Evolutionary conservation across 805 yeast species (phyloP), one percentile per base, ranked within the genome.

Genomic region (Metschnikowia corniflorae): DNA sequence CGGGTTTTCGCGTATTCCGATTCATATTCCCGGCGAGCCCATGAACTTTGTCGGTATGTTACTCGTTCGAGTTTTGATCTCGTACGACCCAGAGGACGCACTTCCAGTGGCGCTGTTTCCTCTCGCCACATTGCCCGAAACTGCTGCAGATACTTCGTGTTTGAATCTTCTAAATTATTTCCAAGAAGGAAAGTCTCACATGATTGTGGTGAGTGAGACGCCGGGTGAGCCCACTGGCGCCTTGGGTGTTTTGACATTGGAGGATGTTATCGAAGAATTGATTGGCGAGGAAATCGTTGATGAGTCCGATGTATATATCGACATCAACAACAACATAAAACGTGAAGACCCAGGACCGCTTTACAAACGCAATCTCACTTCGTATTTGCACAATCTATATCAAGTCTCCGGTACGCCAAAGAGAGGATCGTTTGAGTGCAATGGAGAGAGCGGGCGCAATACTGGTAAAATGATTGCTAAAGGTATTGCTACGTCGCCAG

Each of bases 241-340:
- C 1, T 58, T 83, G 21, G 98, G 98, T 46, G 95, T 91, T 7
- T 68, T 91, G 29, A 91, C 98, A 1, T 69, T 91, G 43, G 98
- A 91, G 62, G 98, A 91, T 56, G 97, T 91, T n/a, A 93, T 91
- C 55, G 98, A 91, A 61, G 98, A 91, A 63, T 72, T 91, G 46
- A 91, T 91, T 59, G 98, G 98, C 33, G 97, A 91, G 62, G 98
- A 91, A 59, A 91, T 91, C 54, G 91, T 91, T 27, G 98, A 91
- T 57, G 98, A 91, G 63, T 79, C 88, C 16, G 98, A 91, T 57
- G 97, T 93, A 14, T 88, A 84, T 54, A 76, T 89, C 40, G 97
- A 91, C 61, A 84, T 89, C 45, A 86, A 86, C 60, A 84, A 85
- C 46, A 86, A 86, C 42, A 87, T 89, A 54, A 85, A 86, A 61